Conservation (phyloP, 2,329 filamentous ascomycete genomes). For the Fusarium sp. region DNA sequence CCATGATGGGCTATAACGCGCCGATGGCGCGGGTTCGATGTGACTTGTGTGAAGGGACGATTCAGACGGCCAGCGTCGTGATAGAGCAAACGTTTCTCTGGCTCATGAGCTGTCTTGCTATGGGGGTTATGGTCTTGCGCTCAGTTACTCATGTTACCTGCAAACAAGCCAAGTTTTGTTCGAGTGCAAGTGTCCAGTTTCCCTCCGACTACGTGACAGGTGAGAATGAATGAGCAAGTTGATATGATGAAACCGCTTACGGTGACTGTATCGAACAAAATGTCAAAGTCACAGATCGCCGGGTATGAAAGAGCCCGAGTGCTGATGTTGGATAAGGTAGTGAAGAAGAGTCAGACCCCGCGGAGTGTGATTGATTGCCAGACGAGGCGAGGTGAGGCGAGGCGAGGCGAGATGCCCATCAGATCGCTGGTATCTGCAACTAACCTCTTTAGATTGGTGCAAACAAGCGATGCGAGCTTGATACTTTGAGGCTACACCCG, state of each 20-base stretch:
- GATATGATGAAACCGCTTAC: background rate
- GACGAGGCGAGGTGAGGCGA: no score
- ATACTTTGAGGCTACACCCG: background rate
- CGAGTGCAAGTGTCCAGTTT: background rate
- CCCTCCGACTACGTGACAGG: background rate
- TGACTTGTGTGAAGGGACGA: background rate
- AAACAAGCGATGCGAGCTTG: background rate
- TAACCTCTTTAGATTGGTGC: background rate
- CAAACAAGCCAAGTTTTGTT: background rate
- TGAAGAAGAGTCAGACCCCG: conserved; percentile 4
- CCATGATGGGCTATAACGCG: conserved; percentile 42
- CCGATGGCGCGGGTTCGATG: background rate
- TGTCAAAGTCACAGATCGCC: background rate
- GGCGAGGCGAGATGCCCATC: background rate
- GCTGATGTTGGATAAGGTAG: background rate
- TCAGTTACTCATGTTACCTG: background rate
- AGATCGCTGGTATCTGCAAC: background rate
- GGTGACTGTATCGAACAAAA: background rate
- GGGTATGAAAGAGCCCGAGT: background rate
- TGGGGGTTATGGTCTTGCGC: background rate
- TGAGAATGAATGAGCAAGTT: conserved; percentile 36
- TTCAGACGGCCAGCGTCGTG: conserved; percentile 13
- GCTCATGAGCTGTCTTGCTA: background rate
- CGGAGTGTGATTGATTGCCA: background rate
- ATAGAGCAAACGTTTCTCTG: background rate